Base-by-base conservation (phyloP, 1,284 basidiomycete genomes). In the Ganoderma boninense region DNA sequence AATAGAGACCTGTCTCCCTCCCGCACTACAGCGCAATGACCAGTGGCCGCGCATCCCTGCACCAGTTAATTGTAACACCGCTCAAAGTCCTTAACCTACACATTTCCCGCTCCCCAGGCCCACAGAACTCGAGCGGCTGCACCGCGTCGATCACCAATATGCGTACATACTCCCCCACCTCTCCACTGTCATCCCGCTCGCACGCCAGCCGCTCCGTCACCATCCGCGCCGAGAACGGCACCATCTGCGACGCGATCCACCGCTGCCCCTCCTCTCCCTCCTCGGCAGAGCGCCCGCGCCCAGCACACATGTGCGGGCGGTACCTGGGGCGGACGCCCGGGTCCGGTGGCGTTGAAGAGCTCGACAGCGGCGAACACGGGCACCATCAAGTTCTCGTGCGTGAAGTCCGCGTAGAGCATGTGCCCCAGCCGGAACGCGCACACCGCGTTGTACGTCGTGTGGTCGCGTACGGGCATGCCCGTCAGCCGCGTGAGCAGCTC, bases 331-430 rank as follows among this genome's bases (percentile, higher is more conserved):
- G 26, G 26, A 46, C 38, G 26, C 11, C 26, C 26, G 26, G 26
- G 26, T 29, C 1, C 26, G 26, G 69, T 70, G 40, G 84, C 81
- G 54, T 80, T 81, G 79, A 93, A 91, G 23, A 96, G 82, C 18
- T 94, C 93, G 61, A 96, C 77, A 0, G 93, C 92, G 29, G 89
- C 80, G 69, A 89, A 91, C 65, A 95, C 91, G 59, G 92, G 89
- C 38, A 95, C 84, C 88, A 96, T 93, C 74, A 91, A 84, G 79
- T 94, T 92, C 77, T 95, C 94, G 79, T 95, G 93, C 23, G 92
- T 90, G 79, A 95, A 95, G 79, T 96, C 94, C 26, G 87, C 89
- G 74, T 92, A 94, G 62, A 94, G 77, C 1, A 82, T 82, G 38
- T 87, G 86, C 72, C 89, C 78, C 11, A 94, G 85, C 7, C 95